Evolutionary conservation across 306 rosid genomes (phyloP), one percentile per base, ranked within the genome.

Genomic region (Cucurbita pepo): DNA sequence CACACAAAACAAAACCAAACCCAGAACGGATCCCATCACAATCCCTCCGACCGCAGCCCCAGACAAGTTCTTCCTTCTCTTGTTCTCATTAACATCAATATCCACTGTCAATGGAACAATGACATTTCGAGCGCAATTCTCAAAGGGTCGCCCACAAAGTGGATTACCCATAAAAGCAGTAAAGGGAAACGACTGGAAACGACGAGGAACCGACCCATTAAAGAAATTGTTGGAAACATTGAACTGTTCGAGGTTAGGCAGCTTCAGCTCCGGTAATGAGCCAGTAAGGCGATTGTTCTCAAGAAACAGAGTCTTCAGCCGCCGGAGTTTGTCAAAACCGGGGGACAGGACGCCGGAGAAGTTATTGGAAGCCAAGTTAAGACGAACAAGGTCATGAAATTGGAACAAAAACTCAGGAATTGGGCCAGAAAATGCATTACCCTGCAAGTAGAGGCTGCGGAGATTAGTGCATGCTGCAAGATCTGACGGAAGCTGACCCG

Each of bases 31-130:
- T 12, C 89, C 92, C 77, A 85, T 56, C 36, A 82, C 88, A 70
- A 87, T 85, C 36, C 89, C 92, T 13, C 86, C 92, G 57, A 85
- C 78, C 25, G 86, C 88, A 21, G 88, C 88, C 44, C 89, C 86
- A 53, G 89, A 81, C 22, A 87, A 72, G 71, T 78, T 81, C n/a
- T 77, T 65, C 53, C 74, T 85, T 52, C 70, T 72, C 44, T 74
- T 74, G 74, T 66, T 60, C 34, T 43, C 60, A 18, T 64, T 64
- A 25, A 15, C 74, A 9, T 41, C 75, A 66, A 71, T 77, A 55
- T 53, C 88, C 59, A 64, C 58, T 3, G 77, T 22, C 3, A 78
- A 6, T n/a, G 86, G 53, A 48, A 6, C 54, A 45, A 50, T 75
- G 21, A 61, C 64, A 78, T 74, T 78, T 62, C 82, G 76, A 37